Evolutionary conservation across 2,329 filamentous ascomycete species (phyloP).

Genomic region (Karstenula rhodostoma): DNA sequence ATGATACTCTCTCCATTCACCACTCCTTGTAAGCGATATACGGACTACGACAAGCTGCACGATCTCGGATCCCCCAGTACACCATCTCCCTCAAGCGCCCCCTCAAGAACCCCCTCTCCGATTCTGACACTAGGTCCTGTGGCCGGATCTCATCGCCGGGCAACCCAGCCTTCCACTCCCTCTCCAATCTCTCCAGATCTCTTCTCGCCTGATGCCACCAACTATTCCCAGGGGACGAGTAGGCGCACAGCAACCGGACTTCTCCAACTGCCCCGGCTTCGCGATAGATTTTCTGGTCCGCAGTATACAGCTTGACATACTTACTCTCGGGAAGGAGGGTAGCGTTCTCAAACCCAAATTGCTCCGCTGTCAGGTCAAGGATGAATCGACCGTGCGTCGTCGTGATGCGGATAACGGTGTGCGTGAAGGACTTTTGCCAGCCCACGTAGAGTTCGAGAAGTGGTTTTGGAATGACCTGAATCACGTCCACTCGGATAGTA

Average conservation of each 20-base stretch:
- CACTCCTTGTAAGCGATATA: background rate
- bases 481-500: background rate
- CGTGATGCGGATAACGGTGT: slow-evolving; percentile 3
- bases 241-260: too few relatives aligned
- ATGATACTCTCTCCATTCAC: background rate
- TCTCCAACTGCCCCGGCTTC: too few relatives aligned
- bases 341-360: background rate
- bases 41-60: too few relatives aligned
- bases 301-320: background rate
- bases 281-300: too few relatives aligned
- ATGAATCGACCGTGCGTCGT: background rate
- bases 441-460: background rate
- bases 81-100: background rate
- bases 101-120: background rate
- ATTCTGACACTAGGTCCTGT: background rate
- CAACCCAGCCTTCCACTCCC: background rate
- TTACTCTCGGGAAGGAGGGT: background rate
- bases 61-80: background rate
- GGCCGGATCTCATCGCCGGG: background rate
- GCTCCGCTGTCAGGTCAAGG: slow-evolving; percentile 6
- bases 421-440: background rate
- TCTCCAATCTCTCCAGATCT: background rate
- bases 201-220: too few relatives aligned
- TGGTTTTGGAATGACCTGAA: background rate
- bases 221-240: too few relatives aligned